These are phyloP conservation scores for Colletotrichum limetticola DNA, from an alignment of 2,329 filamentous ascomycete genomes.

Conservation along the genomic window DNA sequence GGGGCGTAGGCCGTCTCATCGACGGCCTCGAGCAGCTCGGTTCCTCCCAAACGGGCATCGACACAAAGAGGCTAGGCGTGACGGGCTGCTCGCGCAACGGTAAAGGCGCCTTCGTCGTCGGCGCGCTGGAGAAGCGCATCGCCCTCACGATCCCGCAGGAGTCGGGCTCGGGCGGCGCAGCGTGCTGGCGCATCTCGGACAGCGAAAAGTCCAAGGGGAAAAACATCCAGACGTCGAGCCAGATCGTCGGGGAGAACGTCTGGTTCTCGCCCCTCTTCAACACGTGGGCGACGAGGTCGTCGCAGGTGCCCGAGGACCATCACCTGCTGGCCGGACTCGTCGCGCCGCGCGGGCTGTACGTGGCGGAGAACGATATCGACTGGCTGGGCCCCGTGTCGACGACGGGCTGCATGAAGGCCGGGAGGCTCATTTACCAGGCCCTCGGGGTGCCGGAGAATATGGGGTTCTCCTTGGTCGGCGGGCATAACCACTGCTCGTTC, in stretches of 20 bases:
- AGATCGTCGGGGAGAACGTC: slow-evolving; percentile 71
- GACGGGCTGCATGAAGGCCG: slow-evolving; percentile 68
- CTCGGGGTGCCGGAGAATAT: slow-evolving; percentile 64
- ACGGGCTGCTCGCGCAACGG: slow-evolving; percentile 74
- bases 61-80: slow-evolving; percentile 61
- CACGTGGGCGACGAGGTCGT: slow-evolving; percentile 57
- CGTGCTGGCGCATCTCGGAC: slow-evolving; percentile 69
- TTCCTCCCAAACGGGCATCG: slow-evolving; percentile 57
- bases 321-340: slow-evolving; percentile 67
- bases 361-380: slow-evolving; percentile 68
- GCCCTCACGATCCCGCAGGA: slow-evolving; percentile 72
- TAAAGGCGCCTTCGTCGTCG: slow-evolving; percentile 71
- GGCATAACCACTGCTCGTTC: slow-evolving; percentile 67
- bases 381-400: slow-evolving; percentile 68
- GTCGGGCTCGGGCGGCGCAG: slow-evolving; percentile 69
- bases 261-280: slow-evolving; percentile 71
- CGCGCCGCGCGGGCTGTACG: slow-evolving; percentile 64
- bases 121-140: slow-evolving; percentile 68
- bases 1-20: slow-evolving; percentile 70
- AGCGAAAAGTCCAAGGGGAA: slow-evolving; percentile 60
- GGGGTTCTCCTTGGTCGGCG: slow-evolving; percentile 66
- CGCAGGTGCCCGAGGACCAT: slow-evolving; percentile 64
- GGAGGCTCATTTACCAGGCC: slow-evolving; percentile 63
- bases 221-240: slow-evolving; percentile 68
- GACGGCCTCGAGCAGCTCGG: slow-evolving; percentile 66